Evolutionary conservation across 441 rosid species (phyloP), one percentile per base, ranked within the genome.

Genomic region (Eutrema salsugineum): DNA sequence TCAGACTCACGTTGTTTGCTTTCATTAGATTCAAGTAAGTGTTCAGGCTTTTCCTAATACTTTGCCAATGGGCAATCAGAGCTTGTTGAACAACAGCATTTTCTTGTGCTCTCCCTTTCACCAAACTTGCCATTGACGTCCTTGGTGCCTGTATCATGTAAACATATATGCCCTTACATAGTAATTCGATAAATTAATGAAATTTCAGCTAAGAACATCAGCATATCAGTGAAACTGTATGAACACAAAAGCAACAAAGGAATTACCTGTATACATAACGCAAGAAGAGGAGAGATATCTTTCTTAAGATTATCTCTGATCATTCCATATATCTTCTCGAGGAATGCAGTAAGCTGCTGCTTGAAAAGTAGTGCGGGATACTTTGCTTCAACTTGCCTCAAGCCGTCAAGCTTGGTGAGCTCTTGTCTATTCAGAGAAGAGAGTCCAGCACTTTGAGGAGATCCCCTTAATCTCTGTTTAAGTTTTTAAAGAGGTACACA

Each of bases 11-110:
- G 70, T 81, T 77, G 75, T 90, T 96, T 11, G 84, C 79, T 82
- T 86, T 93, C 97, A 96, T 86, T 7, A 79, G 84, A 73, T 77
- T 82, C 85, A 93, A 82, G 79, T 86, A 90, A 73, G 68, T 88
- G 79, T 89, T 86, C 58, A 91, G 72, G 86, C 91, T 91, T 81
- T 88, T 89, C 78, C 89, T 94, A 60, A 96, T 96, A 82, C 94
- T 91, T 80, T 87, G 95, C 99, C 99, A 96, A 66, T 96, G 98
- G 38, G 96, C 98, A 79, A 91, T 91, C 71, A 96, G 82, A 77
- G 97, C 96, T 81, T 96, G 94, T 78, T 90, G 99, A 67, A 97
- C 97, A 44, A 84, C 92, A 76, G 93, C 96, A 86, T 91, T 96
- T 60, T 98, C 96, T 73, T 93, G 98, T 79, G 98, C 82, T 66